Evolutionary conservation across 148 eudicot species (phyloP), one percentile per base, ranked within the genome.

Genomic region (Oxyria digyna): DNA sequence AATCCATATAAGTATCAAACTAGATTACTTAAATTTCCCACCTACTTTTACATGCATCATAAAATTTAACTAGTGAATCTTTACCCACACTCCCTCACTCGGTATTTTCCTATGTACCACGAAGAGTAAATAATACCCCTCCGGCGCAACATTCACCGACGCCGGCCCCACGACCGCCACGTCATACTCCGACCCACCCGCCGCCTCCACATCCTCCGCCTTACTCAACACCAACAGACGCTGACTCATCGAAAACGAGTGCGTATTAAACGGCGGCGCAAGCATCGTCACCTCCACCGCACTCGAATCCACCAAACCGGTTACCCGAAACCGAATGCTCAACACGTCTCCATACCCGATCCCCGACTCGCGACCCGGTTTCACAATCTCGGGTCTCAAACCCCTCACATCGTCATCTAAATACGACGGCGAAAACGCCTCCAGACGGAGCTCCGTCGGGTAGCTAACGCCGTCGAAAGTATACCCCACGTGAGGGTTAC

Each of bases 391-490:
- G 35, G 91, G 98, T 6, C 87, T 74, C 6, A 85, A 63, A 14
- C 31, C 15, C 0, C 73, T 66, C 50, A 67, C 77, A 7, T 27
- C 29, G 6, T 75, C 72, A 41, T 69, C 84, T 59, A 88, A 0
- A 57, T 93, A 93, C 18, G 86, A 89, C 3, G 97, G 98, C 1
- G 66, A 62, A n/a, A 83, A 93, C 2, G 79, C 81, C 29, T 93
- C 96, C 27, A 93, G n/a, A 49, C 90, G 86, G 32, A 93, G 67
- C 65, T 93, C 96, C 0, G 98, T 93, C 20, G 96, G 96, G 70
- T 67, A 90, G 23, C 42, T 59, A 0, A 70, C 83, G 24, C 73
- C 82, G 1, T 82, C 80, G 76, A 90, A 93, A 45, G 79, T 85
- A 71, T 93, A 93, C 3, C 55, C 35, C 31, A 42, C 42, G 68